Evolutionary conservation across 208 protist species (phyloP).

Genomic region (Wallacemonas sp.): DNA sequence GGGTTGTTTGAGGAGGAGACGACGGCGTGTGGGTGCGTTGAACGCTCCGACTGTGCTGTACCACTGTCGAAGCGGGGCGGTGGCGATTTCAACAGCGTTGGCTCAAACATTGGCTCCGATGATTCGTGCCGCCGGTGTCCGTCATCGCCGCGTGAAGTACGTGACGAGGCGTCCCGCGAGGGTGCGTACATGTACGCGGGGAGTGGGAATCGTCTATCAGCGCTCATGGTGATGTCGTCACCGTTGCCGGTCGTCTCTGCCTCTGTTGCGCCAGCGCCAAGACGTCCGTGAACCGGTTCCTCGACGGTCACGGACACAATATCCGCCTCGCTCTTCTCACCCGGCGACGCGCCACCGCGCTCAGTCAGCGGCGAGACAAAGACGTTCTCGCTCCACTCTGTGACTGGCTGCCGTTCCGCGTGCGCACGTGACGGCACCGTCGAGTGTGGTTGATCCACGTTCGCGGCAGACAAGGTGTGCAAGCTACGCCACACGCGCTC

Average conservation of each 20-base stretch:
- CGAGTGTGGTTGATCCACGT: no score
- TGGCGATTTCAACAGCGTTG: not conserved
- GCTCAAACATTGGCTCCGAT: not conserved
- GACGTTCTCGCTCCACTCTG: not conserved
- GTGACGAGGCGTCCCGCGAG: not conserved
- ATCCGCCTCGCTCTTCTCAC: not conserved
- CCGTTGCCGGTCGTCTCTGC: no score
- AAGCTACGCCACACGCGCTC: not conserved
- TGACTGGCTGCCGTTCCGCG: no score
- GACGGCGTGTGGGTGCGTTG: no score
- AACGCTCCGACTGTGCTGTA: no score
- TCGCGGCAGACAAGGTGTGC: not conserved
- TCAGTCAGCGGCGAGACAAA: conserved; percentile 1
- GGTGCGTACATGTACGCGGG: conserved; percentile 3
- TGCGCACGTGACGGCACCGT: no score
- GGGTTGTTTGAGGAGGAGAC: not conserved
- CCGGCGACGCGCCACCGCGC: not conserved
- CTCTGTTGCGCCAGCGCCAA: not conserved
- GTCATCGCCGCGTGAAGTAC: not conserved
- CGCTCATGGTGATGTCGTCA: not conserved
- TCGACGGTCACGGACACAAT: not conserved
- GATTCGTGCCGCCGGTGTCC: not conserved
- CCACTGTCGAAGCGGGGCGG: no score
- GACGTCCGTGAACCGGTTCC: not conserved
- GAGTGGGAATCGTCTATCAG: not conserved